Base-by-base conservation (phyloP, 768 basidiomycete genomes). In the Porpolomopsis calyptriformis region DNA sequence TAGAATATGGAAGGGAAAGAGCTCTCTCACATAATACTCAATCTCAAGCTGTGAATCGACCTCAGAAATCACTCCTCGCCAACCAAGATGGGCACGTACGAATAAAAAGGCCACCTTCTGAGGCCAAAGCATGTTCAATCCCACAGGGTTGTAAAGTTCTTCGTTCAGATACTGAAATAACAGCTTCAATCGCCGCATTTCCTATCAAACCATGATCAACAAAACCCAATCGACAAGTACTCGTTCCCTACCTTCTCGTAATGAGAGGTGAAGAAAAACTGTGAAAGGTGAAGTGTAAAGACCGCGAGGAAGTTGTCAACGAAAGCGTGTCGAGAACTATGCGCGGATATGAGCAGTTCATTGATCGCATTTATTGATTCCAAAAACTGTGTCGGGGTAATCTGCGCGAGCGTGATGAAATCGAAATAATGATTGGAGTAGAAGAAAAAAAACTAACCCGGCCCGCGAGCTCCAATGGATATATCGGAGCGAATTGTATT, bases 281-380 rank as follows among this genome's bases (percentile, higher is more conserved):
- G 70, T 38, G 85, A 87, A 9, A 90, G 60, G 62, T 96, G 91
- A 54, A 96, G 67, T 2, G 82, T 88, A 49, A 88, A 65, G 24
- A 92, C 71, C 16, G 86, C 78, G 3, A 97, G 60, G 40, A 78
- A 54, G 59, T 93, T 97, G 62, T 96, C 88, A 47, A 86, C 34
- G 46, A 84, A 74, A 14, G 87, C 74, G 52, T 75, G 76, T 44
- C 70, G 66, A 45, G 86, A 66, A 52, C 88, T 87, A 59, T 96
- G 79, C 1, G 96, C 96, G 3, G 80, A 80, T 38, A 91, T 85
- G 45, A 99, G 73, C 16, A 82, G 67, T 56, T 85, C 80, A 64
- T 99, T 99, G 64, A 98, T 80, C 19, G 81, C 73, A 56, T 93
- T 92, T 60, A 98, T 82, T 24, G 89, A 85, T 61, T 88, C 83